Evolutionary conservation across 2,329 filamentous ascomycete genomes (phyloP).

Genomic region (Pseudocercospora crystallina): DNA sequence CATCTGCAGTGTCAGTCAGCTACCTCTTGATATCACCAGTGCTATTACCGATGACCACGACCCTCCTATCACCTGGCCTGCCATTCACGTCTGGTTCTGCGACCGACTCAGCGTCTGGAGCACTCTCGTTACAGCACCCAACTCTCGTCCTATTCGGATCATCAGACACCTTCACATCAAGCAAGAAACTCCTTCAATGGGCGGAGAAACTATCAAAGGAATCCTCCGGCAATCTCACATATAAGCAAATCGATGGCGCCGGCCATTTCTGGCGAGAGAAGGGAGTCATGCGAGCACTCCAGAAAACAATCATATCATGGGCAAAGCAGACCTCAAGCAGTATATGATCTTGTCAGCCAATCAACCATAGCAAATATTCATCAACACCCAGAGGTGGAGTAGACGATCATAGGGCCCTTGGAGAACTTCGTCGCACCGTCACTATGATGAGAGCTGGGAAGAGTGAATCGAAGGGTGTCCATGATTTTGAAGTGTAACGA

Average conservation of each 20-base stretch:
- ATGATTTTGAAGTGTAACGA: too few species aligned
- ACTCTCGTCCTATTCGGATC: slow-evolving; percentile 74
- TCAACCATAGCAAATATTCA: too few species aligned
- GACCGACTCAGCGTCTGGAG: slow-evolving; percentile 31
- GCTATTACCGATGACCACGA: slow-evolving; percentile 43
- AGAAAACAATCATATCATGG: slow-evolving; percentile 28
- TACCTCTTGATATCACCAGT: slow-evolving; percentile 52
- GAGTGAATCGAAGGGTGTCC: too few species aligned
- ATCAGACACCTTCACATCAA: slow-evolving; percentile 70
- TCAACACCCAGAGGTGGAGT: too few species aligned
- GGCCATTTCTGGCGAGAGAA: slow-evolving; percentile 54
- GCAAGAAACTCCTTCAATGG: slow-evolving; percentile 67
- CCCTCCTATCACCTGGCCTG: slow-evolving; percentile 29
- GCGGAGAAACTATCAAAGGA: slow-evolving; percentile 49
- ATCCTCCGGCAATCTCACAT: slow-evolving; percentile 37
- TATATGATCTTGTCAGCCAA: background rate
- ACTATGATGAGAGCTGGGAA: too few species aligned
- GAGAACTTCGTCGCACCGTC: too few species aligned
- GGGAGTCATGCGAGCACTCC: slow-evolving; percentile 34
- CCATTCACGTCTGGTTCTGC: slow-evolving; percentile 23
- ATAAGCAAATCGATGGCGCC: slow-evolving; percentile 48
- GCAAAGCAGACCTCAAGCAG: too few species aligned
- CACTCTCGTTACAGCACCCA: slow-evolving; percentile 55
- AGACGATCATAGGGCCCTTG: too few species aligned
- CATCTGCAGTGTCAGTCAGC: slow-evolving; percentile 20